Evolutionary conservation across 805 yeast species (phyloP).

Genomic region (Candida maris): DNA sequence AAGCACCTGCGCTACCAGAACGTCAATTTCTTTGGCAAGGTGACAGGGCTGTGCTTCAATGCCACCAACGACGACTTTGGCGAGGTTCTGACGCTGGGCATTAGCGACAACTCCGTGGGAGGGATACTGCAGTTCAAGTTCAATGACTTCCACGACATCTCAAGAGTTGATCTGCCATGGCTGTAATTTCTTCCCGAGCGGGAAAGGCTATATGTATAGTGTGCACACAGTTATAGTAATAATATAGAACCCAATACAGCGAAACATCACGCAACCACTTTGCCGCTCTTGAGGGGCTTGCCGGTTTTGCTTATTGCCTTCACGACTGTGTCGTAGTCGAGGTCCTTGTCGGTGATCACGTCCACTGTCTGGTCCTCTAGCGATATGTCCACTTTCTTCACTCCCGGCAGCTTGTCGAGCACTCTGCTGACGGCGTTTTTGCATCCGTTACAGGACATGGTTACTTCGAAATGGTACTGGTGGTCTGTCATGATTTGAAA

Average conservation of each 20-base stretch:
- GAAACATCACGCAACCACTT: slow-evolving; percentile 39
- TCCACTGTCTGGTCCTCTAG: slow-evolving; percentile 79
- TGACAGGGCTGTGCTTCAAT: slow-evolving; percentile 51
- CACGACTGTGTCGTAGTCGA: slow-evolving; percentile 75
- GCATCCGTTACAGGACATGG: slow-evolving; percentile 87
- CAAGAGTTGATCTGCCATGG: slow-evolving; percentile 16
- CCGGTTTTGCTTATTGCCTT: slow-evolving; percentile 87
- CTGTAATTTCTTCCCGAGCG: slow-evolving; percentile 4
- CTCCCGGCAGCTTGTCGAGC: slow-evolving; percentile 67
- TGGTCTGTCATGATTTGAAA: slow-evolving; percentile 50
- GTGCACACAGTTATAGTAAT: too few species aligned
- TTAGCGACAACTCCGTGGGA: slow-evolving; percentile 53
- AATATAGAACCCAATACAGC: too few species aligned
- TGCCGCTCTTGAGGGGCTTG: slow-evolving; percentile 71
- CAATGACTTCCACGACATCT: slow-evolving; percentile 9
- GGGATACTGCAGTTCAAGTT: slow-evolving; percentile 50
- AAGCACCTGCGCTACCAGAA: slow-evolving; percentile 34
- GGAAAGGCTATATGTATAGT: not conserved
- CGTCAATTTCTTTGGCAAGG: slow-evolving; percentile 54
- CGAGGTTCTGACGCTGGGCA: slow-evolving; percentile 50
- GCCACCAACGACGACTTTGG: slow-evolving; percentile 38
- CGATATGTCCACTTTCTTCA: slow-evolving; percentile 67
- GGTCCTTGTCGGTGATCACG: slow-evolving; percentile 53
- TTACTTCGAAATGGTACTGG: slow-evolving; percentile 75
- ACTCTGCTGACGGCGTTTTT: slow-evolving; percentile 83